Conservation (phyloP, 2,329 filamentous ascomycete genomes). For the Lecanicillium sp. region DNA sequence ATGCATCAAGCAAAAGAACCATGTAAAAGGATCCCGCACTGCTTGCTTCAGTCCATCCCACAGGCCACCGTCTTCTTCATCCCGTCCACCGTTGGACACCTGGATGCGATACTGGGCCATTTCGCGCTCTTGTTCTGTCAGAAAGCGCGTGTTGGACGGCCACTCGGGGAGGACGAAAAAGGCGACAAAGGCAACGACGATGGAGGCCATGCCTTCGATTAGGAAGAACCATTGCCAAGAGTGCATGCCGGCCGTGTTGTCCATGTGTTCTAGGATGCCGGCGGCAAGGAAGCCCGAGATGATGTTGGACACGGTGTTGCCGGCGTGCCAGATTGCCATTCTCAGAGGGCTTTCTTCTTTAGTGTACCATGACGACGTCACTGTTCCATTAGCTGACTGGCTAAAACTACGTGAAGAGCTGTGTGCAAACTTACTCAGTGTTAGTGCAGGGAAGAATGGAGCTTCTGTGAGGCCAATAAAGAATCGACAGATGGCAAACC, state of each 20-base stretch:
- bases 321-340: constrained; percentile 33
- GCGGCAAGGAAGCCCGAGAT: constrained; percentile 35
- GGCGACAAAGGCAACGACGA: constrained; percentile 21
- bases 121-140: constrained; percentile 25
- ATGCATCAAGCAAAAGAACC: constrained; percentile 30
- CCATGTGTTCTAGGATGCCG: constrained; percentile 32
- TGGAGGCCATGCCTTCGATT: constrained; percentile 26
- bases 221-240: constrained; percentile 36
- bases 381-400: no score
- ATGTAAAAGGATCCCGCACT: constrained; percentile 27
- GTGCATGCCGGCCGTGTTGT: constrained; percentile 25
- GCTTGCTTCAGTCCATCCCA: constrained; percentile 26
- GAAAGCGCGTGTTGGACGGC: constrained; percentile 23
- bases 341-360: constrained; percentile 30
- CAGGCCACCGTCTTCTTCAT: constrained; percentile 24
- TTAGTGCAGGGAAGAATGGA: constrained; percentile 37
- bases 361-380: constrained; percentile 36
- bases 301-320: constrained; percentile 34
- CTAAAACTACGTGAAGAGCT: no score
- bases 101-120: constrained; percentile 26
- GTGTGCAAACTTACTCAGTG: constrained; percentile 28
- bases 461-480: constrained; percentile 20
- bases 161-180: constrained; percentile 26
- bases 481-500: constrained; percentile 17
- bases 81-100: constrained; percentile 25